Base-by-base conservation (phyloP, 208 protist genomes). In the Trypanosoma scelopori region DNA sequence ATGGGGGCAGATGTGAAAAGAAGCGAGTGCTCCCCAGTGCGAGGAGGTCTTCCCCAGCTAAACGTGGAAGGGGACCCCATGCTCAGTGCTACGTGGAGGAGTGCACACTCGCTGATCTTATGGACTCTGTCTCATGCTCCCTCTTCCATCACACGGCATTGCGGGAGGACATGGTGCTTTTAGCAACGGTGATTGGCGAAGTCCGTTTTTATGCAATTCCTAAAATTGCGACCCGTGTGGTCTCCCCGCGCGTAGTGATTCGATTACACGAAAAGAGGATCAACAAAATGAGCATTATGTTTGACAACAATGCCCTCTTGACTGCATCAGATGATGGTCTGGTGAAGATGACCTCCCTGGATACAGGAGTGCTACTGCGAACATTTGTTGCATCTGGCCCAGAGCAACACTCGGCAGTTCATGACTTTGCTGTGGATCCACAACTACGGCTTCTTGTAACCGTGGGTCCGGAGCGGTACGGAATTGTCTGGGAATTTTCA, bases 401-500 rank as follows among this genome's bases (percentile, higher is more conserved):
- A 5, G 69, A 77, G 35, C 72, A 77, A 52, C 84, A 91, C 68
- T 39, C 68, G 4, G 74, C 79, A 23, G 81, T 94, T 32, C 79
- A 75, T 41, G 78, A 85, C 71, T 91, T 92, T 62, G 76, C 76
- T 48, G 13, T 92, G 13, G 56, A 87, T 71, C 56, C 78, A 23
- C 47, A 75, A 56, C 59, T 85, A 20, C 79, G 84, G 43, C 69
- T 94, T 71, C 49, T 94, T 55, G 79, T 94, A 11, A 91, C 89
- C 6, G 71, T 89, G 3, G 89, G 89, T 18, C 74, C 83, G 23
- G 89, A 92, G 76, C 81, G 89, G 11, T 63, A 76, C 49, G 89
- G 79, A 12, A 64, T 94, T 41, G 85, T 94, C 7, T 94, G 89
- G 89, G 89, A 94, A 46, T 82, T 87, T 67, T 60, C 71, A 5